Percentiles rank a stretch among this genome's conserved stretches.
phyloP scores from a whole-genome alignment of 306 rosid species.

The Herpetospermum pedunculosum region DNA sequence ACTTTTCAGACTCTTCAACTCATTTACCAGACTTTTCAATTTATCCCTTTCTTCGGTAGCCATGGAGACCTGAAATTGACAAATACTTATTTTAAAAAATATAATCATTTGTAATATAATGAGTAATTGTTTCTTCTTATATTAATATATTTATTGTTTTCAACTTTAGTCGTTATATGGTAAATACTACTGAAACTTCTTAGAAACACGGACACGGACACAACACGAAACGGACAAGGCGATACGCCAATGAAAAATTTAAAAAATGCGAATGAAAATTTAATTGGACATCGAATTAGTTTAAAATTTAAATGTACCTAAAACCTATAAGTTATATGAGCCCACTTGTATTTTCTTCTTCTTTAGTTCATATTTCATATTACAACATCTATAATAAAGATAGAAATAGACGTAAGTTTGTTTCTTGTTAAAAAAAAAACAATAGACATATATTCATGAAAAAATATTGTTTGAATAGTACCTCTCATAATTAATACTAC shows the following conservation, averaged over 20 bases:
- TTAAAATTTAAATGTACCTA: too few species aligned
- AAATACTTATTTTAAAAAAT: constrained; percentile 7
- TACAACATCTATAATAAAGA: neutral
- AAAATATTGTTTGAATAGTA: neutral
- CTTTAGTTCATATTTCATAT: neutral
- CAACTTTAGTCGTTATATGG: neutral
- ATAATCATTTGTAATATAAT: neutral
- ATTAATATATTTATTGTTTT: neutral
- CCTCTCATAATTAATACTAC: neutral
- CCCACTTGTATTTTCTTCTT: neutral
- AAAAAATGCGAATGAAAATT: too few species aligned
- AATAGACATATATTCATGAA: neutral
- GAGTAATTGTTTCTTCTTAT: neutral
- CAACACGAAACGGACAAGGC: too few species aligned
- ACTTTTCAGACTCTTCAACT: constrained; percentile 27
- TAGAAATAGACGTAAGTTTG: too few species aligned
- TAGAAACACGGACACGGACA: too few species aligned
- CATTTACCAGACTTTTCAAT: constrained; percentile 39
- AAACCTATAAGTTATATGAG: too few species aligned
- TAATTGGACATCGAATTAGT: too few species aligned
- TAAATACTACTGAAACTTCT: neutral
- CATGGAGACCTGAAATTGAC: constrained; percentile 54
- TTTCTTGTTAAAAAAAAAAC: too few species aligned
- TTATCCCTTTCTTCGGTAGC: constrained; percentile 72
- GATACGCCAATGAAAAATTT: too few species aligned